A percentile compares a stretch with the other conserved stretches of the same genome.
phyloP scores from a whole-genome alignment of 257 asterid genomes.

The Phtheirospermum japonicum region DNA sequence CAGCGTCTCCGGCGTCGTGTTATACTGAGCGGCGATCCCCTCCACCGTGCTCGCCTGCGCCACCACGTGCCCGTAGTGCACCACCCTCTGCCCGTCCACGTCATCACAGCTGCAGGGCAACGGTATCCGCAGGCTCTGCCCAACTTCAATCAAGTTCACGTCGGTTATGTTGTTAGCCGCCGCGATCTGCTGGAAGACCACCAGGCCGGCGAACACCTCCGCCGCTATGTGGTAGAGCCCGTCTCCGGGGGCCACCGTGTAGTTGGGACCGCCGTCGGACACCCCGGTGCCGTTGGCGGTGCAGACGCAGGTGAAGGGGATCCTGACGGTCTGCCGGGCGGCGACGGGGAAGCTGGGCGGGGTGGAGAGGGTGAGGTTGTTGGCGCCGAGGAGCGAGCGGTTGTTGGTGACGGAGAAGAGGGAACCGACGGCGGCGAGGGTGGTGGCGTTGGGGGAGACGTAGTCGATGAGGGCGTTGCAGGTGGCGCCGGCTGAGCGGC shows the following conservation, averaged over 20 bases:
- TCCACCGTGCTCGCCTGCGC: constrained; percentile 43
- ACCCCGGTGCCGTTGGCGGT: constrained; percentile 48
- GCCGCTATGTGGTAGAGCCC: constrained; percentile 58
- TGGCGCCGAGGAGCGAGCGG: constrained; percentile 68
- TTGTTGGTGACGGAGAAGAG: constrained; percentile 53
- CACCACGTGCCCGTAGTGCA: constrained; percentile 78
- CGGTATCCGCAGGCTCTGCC: constrained; percentile 64
- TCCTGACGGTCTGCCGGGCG: constrained; percentile 38
- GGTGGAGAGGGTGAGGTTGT: constrained; percentile 50
- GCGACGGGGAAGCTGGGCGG: constrained; percentile 28
- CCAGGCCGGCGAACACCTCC: constrained; percentile 55
- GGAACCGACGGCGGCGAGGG: constrained; percentile 38
- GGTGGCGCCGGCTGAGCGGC: constrained; percentile 38
- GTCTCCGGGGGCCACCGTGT: constrained; percentile 58
- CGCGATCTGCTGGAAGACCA: constrained; percentile 46
- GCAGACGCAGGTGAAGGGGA: constrained; percentile 76
- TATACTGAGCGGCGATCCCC: constrained; percentile 57
- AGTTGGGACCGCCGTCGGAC: constrained; percentile 51
- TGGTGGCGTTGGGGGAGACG: constrained; percentile 63
- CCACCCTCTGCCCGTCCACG: constrained; percentile 54
- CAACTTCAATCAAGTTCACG: constrained; percentile 32
- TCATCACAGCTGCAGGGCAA: constrained; percentile 90
- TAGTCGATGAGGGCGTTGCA: constrained; percentile 63
- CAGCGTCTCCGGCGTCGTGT: constrained; percentile 43
- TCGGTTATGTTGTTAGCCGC: constrained; percentile 43